Percentiles rank a stretch among this genome's conserved stretches.
Evolutionary conservation across 176 grass and related monocot genomes (phyloP).

Genomic region (Avena eriantha): DNA sequence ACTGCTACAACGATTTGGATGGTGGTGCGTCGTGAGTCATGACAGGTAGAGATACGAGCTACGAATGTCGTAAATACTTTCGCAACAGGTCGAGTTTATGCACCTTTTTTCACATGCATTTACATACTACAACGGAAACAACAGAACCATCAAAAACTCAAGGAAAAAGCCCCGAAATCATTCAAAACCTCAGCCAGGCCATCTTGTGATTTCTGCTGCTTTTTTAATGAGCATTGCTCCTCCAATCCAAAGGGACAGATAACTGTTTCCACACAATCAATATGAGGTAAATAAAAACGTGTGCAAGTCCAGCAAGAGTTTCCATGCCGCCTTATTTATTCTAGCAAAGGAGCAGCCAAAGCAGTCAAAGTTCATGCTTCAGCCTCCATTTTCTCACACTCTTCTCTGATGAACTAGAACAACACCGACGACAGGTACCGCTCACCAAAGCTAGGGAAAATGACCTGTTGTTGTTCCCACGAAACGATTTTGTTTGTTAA

Average conservation of each 20-base stretch:
- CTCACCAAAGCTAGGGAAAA: conserved; percentile 97
- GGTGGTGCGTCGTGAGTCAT: no score
- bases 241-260: background rate
- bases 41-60: no score
- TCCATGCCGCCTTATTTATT: background rate
- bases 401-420: conserved; percentile 84
- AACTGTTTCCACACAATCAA: background rate
- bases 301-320: background rate
- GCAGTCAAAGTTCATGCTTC: conserved; percentile 55
- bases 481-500: background rate
- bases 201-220: background rate
- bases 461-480: conserved; percentile 46
- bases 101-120: no score
- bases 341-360: background rate
- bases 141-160: no score
- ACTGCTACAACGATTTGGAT: no score
- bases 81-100: no score
- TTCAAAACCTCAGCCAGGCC: background rate
- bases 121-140: no score
- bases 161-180: background rate
- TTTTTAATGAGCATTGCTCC: background rate
- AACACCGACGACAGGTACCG: conserved; percentile 85
- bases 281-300: background rate
- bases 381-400: conserved; percentile 90
- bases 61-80: no score